A percentile compares a stretch with the other conserved stretches of the same genome.
phyloP scores from a whole-genome alignment of 2,329 filamentous ascomycete genomes.

The Diaporthe longicolla region DNA sequence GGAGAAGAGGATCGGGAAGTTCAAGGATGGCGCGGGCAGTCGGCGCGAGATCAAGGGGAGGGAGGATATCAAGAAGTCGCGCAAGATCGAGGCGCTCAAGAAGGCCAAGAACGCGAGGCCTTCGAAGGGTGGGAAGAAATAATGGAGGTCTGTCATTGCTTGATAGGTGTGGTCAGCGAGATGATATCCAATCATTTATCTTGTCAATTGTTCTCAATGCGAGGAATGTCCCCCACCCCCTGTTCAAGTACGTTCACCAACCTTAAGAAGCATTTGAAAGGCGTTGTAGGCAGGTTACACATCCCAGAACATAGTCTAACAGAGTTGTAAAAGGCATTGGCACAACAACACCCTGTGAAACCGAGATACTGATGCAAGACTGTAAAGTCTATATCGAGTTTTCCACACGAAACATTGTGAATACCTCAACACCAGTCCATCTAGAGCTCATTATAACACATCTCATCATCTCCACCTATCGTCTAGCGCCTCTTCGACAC shows the following conservation, averaged over 20 bases:
- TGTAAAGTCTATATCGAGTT: too few relatives aligned
- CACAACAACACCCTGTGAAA: too few relatives aligned
- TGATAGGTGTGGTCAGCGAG: background rate
- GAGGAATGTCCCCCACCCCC: too few relatives aligned
- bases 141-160: background rate
- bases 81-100: conserved; percentile 81
- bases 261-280: background rate
- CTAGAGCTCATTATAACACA: too few relatives aligned
- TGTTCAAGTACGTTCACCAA: too few relatives aligned
- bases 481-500: too few relatives aligned
- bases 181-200: background rate
- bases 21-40: conserved; percentile 80
- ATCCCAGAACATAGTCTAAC: too few relatives aligned
- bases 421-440: too few relatives aligned
- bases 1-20: conserved; percentile 84
- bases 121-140: conserved; percentile 62
- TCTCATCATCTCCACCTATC: too few relatives aligned
- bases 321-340: too few relatives aligned
- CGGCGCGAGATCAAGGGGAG: conserved; percentile 83
- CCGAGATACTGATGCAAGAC: too few relatives aligned
- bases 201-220: background rate
- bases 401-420: too few relatives aligned
- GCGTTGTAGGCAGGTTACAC: background rate
- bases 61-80: conserved; percentile 87
- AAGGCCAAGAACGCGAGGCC: conserved; percentile 92